Percentiles rank a stretch among this genome's conserved stretches.
These are phyloP conservation scores for Tolypocladium ophioglossoides DNA, from an alignment of 2,329 filamentous ascomycete genomes.

Conservation along the genomic window DNA sequence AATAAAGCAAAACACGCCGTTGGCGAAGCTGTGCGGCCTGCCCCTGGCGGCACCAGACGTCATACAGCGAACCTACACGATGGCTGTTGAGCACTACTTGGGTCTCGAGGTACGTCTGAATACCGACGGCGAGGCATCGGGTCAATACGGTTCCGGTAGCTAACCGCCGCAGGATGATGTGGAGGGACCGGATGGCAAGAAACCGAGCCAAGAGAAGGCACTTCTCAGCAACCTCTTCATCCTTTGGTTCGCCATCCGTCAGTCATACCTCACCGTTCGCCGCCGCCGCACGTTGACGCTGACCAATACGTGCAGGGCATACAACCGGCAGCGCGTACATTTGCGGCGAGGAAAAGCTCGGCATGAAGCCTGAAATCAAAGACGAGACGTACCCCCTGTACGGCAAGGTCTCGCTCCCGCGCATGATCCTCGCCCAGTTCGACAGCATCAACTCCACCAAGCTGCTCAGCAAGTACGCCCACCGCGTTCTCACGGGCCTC, in stretches of 20 bases:
- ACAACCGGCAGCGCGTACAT: conserved; percentile 33
- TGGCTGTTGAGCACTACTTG: conserved; percentile 11
- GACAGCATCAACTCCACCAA: conserved; percentile 28
- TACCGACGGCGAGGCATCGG: neutral
- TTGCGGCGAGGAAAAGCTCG: conserved; percentile 27
- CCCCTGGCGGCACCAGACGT: neutral
- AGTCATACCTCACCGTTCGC: conserved; percentile 10
- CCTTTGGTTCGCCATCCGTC: conserved; percentile 37
- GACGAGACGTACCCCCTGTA: conserved; percentile 27
- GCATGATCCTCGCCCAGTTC: conserved; percentile 35
- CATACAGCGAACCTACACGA: conserved; percentile 12
- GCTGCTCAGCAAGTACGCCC: conserved; percentile 23
- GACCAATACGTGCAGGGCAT: conserved; percentile 22
- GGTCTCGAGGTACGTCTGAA: conserved; percentile 10
- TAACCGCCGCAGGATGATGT: conserved; percentile 2
- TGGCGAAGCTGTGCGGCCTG: neutral
- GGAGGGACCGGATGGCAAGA: neutral
- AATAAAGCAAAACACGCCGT: conserved; percentile 9
- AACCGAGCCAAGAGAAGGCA: conserved; percentile 14
- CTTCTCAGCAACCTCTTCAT: conserved; percentile 30
- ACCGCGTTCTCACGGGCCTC: conserved; percentile 22
- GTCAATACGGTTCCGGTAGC: neutral
- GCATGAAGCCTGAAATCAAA: conserved; percentile 22
- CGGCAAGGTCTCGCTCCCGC: conserved; percentile 27
- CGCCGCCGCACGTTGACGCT: neutral